Evolutionary conservation across 2,329 filamentous ascomycete species (phyloP), one percentile per base, ranked within the genome.

Genomic region (Pleurostoma richardsiae): DNA sequence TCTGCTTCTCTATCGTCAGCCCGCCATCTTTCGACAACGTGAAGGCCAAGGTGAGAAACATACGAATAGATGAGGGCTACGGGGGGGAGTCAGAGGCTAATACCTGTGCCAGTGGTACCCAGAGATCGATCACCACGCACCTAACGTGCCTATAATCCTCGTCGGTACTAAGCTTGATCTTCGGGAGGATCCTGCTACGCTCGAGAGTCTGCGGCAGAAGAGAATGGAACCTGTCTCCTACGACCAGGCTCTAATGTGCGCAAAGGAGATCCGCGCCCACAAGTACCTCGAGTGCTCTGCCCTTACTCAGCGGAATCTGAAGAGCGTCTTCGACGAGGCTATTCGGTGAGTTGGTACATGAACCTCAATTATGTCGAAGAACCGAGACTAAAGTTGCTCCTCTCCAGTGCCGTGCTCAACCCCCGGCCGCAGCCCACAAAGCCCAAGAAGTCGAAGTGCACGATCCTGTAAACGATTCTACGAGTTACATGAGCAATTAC

Each of bases 271-370:
- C 70, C 86, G 83, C 64, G 92, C 94, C 41, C 88, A 94, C 72
- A 97, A 96, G 73, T 99, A 99, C 71, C 80, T 97, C 39, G 94
- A 99, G 72, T 99, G 94, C 73, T 97, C 94, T 44, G 94, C 94
- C 42, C 76, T 99, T 56, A 99, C 94, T 36, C 94, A 97, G 76
- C 80, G 92, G 62, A 96, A 96, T 69, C 71, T 99, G 59, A 99
- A 99, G 84, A 95, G 90, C 61, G 94, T 99, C 42, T 99, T 99
- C 64, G 94, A 99, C 64, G 92, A 96, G 72, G 94, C 94, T 31
- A 99, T 99, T 64, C 86, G 94, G 94, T 97, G 73, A 59, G 85
- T 71, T 38, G 6, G 6, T 10, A 4, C n/a, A 8, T 28, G 10
- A 11, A 3, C 19, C 38, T 27, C 40, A 28, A 38, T 36, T 46